Base-by-base conservation (phyloP, 1,284 basidiomycete genomes). In the Ustilago tritici region DNA sequence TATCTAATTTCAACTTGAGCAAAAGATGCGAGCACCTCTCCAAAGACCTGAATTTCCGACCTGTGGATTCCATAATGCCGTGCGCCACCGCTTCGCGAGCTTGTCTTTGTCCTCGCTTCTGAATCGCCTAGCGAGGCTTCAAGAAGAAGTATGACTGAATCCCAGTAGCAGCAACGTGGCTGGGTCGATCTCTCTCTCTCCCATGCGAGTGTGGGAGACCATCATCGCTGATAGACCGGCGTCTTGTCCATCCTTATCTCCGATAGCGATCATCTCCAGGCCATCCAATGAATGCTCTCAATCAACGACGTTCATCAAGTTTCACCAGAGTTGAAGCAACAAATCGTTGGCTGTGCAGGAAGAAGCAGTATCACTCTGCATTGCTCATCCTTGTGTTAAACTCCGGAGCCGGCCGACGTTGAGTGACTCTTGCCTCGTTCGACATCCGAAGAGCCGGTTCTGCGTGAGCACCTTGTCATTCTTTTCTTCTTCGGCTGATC, bases 31-130 rank as follows among this genome's bases (percentile, higher is more conserved):
- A 23, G 23, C 23, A 23, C 23, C 23, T 23, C 23, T 23, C 23
- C 23, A 23, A 23, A 23, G 23, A 23, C 23, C 23, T 2, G 23
- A 36, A 36, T 36, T 36, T 8, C 36, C 36, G 36, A 36, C 9
- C 15, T 12, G 6, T 19, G 12, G 7, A 43, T 43, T 43, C 41
- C 41, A 3, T 43, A 43, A 23, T 23, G 23, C 23, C 23, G n/a
- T 43, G 41, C 41, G 28, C 47, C 47, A 31, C 47, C n/a, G 1
- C 10, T 28, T 50, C 47, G 28, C n/a, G n/a, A 50, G 47, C 47
- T 50, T 50, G 47, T 50, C n/a, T 28, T 50, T 50, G 47, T 50
- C 31, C 47, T 50, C 47, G 28, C 28, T 50, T 50, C 28, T 15
- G 9, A 32, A 32, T 50, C 47, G 8, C 47, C 31, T 31, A 50